phyloP scores from a whole-genome alignment of 371 early-diverging fungal species.

The Catenaria anguillulae region DNA sequence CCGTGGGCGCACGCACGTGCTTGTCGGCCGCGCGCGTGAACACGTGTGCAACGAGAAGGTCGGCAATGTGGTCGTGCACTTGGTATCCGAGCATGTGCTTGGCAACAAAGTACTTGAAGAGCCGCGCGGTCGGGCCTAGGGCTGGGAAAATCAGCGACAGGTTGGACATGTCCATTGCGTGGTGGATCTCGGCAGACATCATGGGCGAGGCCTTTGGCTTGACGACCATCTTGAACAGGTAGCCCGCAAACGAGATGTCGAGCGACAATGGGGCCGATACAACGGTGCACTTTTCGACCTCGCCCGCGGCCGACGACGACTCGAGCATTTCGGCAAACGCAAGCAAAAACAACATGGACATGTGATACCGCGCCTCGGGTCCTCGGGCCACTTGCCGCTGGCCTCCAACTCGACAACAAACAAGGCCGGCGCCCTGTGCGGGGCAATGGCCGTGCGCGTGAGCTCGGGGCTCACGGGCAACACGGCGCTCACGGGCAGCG shows the following conservation, averaged over 20 bases:
- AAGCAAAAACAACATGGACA: not conserved
- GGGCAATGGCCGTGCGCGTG: not conserved
- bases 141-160: not conserved
- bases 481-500: not conserved
- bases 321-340: not conserved
- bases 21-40: not conserved
- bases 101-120: not conserved
- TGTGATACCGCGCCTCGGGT: conserved; percentile 4
- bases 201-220: not conserved
- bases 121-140: not conserved
- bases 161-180: not conserved
- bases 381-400: not conserved
- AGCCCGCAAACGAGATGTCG: not conserved
- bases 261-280: conserved; percentile 1
- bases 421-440: not conserved
- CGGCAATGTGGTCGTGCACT: not conserved
- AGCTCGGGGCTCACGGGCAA: conserved; percentile 1
- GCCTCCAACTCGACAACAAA: not conserved
- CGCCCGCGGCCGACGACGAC: not conserved
- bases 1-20: not conserved
- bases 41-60: conserved; percentile 1
- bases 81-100: conserved; percentile 1
- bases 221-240: not conserved
- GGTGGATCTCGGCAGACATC: not conserved
- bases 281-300: not conserved